Percentiles rank a stretch among this genome's conserved stretches.
phyloP scores from a whole-genome alignment of 176 grass and related monocot species.

The Chrysopogon serrulatus region DNA sequence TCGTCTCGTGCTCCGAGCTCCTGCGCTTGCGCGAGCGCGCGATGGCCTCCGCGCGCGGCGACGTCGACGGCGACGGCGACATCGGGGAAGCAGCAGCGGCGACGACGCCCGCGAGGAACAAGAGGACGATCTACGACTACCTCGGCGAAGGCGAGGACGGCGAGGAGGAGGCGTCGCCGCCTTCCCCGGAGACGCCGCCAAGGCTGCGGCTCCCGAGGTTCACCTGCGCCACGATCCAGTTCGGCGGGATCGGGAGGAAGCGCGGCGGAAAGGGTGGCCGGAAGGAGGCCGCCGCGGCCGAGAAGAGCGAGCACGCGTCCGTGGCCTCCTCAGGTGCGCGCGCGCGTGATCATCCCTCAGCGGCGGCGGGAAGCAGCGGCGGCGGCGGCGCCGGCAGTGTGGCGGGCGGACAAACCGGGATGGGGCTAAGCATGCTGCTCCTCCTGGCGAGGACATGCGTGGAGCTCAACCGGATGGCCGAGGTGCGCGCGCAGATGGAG shows the following conservation, averaged over 20 bases:
- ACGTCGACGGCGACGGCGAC: background rate
- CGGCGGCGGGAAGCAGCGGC: background rate
- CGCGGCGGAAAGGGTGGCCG: background rate
- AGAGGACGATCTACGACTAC: slow-evolving; percentile 28
- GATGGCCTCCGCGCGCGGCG: slow-evolving; percentile 27
- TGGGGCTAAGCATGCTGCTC: slow-evolving; percentile 44
- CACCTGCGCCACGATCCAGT: slow-evolving; percentile 29
- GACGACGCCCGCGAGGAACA: background rate
- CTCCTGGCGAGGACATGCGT: slow-evolving; percentile 35
- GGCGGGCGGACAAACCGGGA: slow-evolving; percentile 1
- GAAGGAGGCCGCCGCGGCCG: background rate
- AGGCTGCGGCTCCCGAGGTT: slow-evolving; percentile 36
- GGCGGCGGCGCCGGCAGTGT: background rate
- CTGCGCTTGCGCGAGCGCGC: background rate
- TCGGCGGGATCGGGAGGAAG: slow-evolving; percentile 11
- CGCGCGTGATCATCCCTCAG: background rate
- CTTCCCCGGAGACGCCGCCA: slow-evolving; percentile 1
- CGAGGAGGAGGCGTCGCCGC: background rate
- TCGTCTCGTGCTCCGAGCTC: background rate
- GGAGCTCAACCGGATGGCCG: slow-evolving; percentile 59
- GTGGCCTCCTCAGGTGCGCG: background rate
- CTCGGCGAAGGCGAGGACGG: slow-evolving; percentile 28
- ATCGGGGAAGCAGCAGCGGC: background rate
- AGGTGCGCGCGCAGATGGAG: slow-evolving; percentile 64
- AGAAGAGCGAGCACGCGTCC: background rate